Evolutionary conservation across 495 filamentous ascomycete genomes (phyloP), one percentile per base, ranked within the genome.

Genomic region (Staphylotrichum longicolle): DNA sequence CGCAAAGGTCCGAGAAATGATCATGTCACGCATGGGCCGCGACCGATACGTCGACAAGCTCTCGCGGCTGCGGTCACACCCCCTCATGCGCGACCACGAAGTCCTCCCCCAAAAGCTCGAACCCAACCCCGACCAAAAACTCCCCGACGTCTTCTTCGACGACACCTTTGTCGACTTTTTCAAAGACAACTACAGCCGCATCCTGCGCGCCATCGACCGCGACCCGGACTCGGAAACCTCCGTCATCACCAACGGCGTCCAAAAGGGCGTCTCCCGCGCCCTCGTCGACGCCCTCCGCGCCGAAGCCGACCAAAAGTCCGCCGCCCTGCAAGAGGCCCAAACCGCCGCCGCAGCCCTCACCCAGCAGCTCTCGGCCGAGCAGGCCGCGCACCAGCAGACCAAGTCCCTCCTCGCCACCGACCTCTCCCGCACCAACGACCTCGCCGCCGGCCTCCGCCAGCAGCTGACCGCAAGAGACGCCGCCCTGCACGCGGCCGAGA

Each of bases 21-120:
- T 99, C 46, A 82, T 85, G 44, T 86, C 87, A 35, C 85, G 87
- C 52, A 84, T 98, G 67, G 91, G 91, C 33, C 84, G 93, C 63
- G 92, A 96, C 66, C 86, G 87, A 68, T 99, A 96, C 67, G 85
- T 96, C 49, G 91, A 96, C 70, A 88, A 87, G 65, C 83, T 99
- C 37, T 87, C 83, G 2, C 85, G 86, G 62, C 77, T 98, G 20
- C 84, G 94, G 54, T 84, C 88, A 56, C 84, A 91, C 68, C 89
- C 91, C n/a, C 70, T 91, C 47, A 82, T 99, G 61, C 85, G 95
- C 27, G 91, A 99, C 69, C 96, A 95, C 65, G 94, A 98, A 64
- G 88, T 98, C 10, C 77, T 93, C 8, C 83, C 89, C 4, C 89
- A 91, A 65, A 88, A 83, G 35, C 70, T 85, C 5, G 81, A 80